phyloP scores from a whole-genome alignment of 2,329 filamentous ascomycete genomes.

The Epichloe bromicola region DNA sequence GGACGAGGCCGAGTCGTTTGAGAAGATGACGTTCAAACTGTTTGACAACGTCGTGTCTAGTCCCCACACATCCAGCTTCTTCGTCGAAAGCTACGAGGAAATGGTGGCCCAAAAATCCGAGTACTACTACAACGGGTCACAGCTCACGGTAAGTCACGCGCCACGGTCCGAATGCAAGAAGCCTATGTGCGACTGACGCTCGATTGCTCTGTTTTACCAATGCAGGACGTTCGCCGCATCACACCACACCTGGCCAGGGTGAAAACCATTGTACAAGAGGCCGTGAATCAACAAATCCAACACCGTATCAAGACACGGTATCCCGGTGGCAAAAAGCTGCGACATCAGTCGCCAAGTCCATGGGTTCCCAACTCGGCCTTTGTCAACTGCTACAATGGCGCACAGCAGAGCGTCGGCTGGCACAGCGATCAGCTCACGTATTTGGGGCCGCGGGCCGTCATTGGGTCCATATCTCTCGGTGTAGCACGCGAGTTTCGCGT shows the following conservation, averaged over 20 bases:
- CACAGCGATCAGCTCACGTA: conserved; percentile 92
- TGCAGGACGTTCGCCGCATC: conserved; percentile 59
- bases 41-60: conserved; percentile 80
- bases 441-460: conserved; percentile 74
- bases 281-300: conserved; percentile 68
- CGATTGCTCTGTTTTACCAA: background rate
- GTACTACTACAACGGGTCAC: conserved; percentile 75
- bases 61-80: conserved; percentile 75
- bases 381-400: conserved; percentile 86
- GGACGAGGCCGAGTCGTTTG: conserved; percentile 57
- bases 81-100: conserved; percentile 63
- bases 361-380: conserved; percentile 88
- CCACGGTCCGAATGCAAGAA: background rate
- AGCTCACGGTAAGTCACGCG: conserved; percentile 38
- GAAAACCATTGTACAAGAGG: conserved; percentile 54
- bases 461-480: conserved; percentile 80
- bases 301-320: conserved; percentile 56
- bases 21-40: conserved; percentile 63
- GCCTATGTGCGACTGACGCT: background rate
- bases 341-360: conserved; percentile 55
- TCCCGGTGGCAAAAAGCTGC: conserved; percentile 58
- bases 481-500: conserved; percentile 91
- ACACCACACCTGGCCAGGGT: conserved; percentile 62
- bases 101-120: conserved; percentile 57
- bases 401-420: conserved; percentile 73